A percentile compares a stretch with the other conserved stretches of the same genome.
phyloP scores from a whole-genome alignment of 169 alveolate species.

The Perkinsus chesapeaki region DNA sequence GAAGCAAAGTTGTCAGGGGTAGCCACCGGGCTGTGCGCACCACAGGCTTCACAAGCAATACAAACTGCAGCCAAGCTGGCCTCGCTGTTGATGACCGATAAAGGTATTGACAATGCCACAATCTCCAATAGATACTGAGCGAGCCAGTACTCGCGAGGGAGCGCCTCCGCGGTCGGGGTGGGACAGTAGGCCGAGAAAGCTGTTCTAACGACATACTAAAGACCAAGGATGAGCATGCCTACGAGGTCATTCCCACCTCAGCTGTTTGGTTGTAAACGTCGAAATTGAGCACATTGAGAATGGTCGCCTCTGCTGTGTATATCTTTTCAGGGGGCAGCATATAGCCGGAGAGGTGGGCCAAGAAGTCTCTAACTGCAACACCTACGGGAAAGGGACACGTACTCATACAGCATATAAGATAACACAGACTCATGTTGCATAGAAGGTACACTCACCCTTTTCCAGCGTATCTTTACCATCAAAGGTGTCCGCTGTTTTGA shows the following conservation, averaged over 20 bases:
- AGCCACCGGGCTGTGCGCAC: not conserved
- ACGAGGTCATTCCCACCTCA: not conserved
- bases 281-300: not conserved
- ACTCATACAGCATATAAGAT: not conserved
- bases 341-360: not conserved
- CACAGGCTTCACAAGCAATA: not conserved
- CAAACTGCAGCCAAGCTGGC: not conserved
- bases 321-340: not conserved
- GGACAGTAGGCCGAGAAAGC: not conserved
- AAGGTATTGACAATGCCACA: not conserved
- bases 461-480: not conserved
- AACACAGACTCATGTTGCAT: no score
- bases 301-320: not conserved
- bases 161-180: not conserved
- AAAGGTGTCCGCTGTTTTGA: not conserved
- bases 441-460: not conserved
- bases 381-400: not conserved
- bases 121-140: not conserved
- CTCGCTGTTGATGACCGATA: not conserved
- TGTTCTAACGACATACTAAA: not conserved
- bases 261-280: not conserved
- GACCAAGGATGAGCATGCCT: not conserved
- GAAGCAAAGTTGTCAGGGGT: not conserved
- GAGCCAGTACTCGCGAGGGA: not conserved
- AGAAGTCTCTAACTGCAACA: not conserved